phyloP scores from a whole-genome alignment of 1,284 basidiomycete species.

The Tilletia indica region DNA sequence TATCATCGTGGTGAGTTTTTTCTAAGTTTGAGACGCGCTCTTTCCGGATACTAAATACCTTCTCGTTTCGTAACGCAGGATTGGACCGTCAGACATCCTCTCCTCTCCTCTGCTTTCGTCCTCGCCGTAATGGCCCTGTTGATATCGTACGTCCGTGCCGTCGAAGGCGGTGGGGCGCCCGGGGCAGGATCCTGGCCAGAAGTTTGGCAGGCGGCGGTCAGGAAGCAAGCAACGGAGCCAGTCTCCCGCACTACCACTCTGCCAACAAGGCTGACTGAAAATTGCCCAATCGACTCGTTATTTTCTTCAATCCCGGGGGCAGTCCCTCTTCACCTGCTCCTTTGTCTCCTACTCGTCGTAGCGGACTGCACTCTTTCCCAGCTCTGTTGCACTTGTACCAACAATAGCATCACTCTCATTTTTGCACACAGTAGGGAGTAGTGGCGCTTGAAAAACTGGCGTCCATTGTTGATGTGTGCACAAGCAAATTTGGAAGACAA shows the following conservation, averaged over 20 bases:
- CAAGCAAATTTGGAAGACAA: no score
- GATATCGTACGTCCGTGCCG: conserved; percentile 28
- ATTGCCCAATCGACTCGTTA: no score
- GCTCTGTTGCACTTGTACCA: no score
- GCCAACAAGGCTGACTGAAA: background rate
- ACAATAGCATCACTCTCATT: no score
- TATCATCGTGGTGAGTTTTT: conserved; percentile 19
- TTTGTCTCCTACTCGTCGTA: no score
- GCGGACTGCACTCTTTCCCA: no score
- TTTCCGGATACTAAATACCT: no score
- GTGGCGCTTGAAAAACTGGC: no score
- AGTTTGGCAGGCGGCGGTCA: background rate
- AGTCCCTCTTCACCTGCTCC: no score
- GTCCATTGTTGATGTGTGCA: no score
- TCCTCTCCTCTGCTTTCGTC: conserved; percentile 30
- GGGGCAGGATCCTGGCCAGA: conserved; percentile 4
- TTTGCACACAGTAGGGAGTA: no score
- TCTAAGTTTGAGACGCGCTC: background rate
- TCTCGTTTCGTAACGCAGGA: background rate
- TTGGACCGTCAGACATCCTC: conserved; percentile 25
- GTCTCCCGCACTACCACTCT: background rate
- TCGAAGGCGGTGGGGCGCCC: background rate
- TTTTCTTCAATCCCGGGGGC: no score
- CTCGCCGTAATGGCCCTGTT: conserved; percentile 23
- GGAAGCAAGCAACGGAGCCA: background rate